phyloP scores from a whole-genome alignment of 106 monocot species.

The Chionographis japonica region DNA sequence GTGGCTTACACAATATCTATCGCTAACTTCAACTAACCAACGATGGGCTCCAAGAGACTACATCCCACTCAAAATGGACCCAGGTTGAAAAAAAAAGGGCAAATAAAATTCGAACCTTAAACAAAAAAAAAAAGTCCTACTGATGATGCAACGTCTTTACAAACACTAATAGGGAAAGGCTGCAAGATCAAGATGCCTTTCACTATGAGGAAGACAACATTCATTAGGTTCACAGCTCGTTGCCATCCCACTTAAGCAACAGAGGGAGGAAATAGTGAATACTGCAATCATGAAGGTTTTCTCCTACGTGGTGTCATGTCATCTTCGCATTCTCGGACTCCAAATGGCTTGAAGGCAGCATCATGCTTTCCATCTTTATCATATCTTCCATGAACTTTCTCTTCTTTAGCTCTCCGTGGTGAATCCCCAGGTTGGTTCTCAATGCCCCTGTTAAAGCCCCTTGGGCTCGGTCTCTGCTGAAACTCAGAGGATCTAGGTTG shows the following conservation, averaged over 20 bases:
- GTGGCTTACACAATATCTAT: not conserved
- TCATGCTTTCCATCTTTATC: not conserved
- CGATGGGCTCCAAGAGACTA: not conserved
- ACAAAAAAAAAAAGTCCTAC: not conserved
- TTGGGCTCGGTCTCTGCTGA: slow-evolving; percentile 22
- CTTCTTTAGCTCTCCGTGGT: not conserved
- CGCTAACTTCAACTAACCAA: not conserved
- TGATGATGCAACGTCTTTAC: not conserved
- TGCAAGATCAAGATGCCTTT: not conserved
- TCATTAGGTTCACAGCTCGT: not conserved
- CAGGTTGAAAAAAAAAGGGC: not conserved
- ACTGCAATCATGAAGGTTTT: not conserved
- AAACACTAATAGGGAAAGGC: not conserved
- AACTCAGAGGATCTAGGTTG: slow-evolving; percentile 22
- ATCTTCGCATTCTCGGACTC: not conserved
- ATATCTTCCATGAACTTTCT: not conserved
- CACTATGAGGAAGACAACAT: not conserved
- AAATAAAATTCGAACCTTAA: not conserved
- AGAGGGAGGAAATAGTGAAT: not conserved
- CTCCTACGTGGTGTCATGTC: not conserved
- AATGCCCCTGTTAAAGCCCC: slow-evolving; percentile 21
- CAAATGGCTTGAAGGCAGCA: not conserved
- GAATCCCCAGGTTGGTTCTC: slow-evolving; percentile 20
- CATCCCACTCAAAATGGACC: slow-evolving; percentile 4
- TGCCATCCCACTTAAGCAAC: not conserved